A percentile compares a stretch with the other conserved stretches of the same genome.
phyloP scores from a whole-genome alignment of 345 rosid genomes.

The Diplotaxis tenuifolia region DNA sequence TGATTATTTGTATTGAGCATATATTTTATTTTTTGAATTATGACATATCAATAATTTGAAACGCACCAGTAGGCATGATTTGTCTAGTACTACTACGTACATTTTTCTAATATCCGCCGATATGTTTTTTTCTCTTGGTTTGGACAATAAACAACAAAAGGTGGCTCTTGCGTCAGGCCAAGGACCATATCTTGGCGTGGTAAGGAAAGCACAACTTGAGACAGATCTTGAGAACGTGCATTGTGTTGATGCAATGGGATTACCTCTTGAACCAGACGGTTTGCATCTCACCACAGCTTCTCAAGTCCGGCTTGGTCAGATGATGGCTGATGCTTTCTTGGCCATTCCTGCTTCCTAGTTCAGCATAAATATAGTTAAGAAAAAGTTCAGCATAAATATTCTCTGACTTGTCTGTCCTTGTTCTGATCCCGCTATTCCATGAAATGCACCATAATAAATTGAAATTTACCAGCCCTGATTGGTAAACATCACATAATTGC shows the following conservation, averaged over 20 bases:
- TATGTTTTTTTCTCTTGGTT: constrained; percentile 7
- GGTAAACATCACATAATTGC: no score
- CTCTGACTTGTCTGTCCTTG: constrained; percentile 20
- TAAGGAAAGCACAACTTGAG: constrained; percentile 63
- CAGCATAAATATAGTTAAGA: constrained; percentile 15
- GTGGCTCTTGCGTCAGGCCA: constrained; percentile 67
- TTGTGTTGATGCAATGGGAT: constrained; percentile 72
- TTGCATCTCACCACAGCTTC: constrained; percentile 73
- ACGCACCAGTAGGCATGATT: background rate
- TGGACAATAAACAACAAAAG: constrained; percentile 37
- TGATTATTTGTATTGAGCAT: no score
- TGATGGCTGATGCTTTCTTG: constrained; percentile 57
- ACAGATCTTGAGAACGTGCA: constrained; percentile 49
- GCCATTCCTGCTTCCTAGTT: constrained; percentile 27
- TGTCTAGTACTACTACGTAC: background rate
- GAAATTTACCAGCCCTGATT: constrained; percentile 15
- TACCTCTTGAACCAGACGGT: constrained; percentile 60
- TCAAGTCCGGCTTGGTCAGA: constrained; percentile 68
- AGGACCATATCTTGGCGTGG: constrained; percentile 50
- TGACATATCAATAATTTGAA: no score
- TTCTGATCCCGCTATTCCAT: background rate
- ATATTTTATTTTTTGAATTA: no score
- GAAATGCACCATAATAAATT: constrained; percentile 23
- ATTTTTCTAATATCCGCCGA: background rate
- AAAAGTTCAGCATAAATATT: constrained; percentile 17